Percentiles rank a stretch among this genome's conserved stretches.
These are phyloP conservation scores for Cladosporium halotolerans DNA, from an alignment of 2,329 filamentous ascomycete species.

Conservation along the genomic window DNA sequence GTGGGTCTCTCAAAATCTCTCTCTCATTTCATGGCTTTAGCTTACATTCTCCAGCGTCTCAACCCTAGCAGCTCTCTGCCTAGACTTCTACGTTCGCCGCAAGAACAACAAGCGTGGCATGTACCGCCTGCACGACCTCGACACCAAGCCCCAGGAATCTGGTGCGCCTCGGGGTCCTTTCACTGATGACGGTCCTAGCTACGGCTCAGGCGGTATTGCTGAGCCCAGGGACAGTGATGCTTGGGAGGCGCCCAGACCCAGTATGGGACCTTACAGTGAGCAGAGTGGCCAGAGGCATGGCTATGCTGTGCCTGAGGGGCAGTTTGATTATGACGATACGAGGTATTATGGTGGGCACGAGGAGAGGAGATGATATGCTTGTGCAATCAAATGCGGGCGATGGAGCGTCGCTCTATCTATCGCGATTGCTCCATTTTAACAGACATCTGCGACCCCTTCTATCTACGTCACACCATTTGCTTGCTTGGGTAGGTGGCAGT, in stretches of 20 bases:
- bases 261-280: conserved; percentile 26
- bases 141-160: conserved; percentile 21
- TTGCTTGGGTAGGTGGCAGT: too few relatives aligned
- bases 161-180: conserved; percentile 19
- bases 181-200: conserved; percentile 17
- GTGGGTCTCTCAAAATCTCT: conserved; percentile 23
- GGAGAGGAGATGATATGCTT: not conserved
- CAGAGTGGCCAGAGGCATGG: conserved; percentile 26
- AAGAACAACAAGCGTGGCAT: conserved; percentile 40
- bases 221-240: conserved; percentile 25
- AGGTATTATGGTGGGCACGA: conserved; percentile 33
- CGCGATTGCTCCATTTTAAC: too few relatives aligned
- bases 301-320: conserved; percentile 37
- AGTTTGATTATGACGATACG: conserved; percentile 38
- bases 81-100: conserved; percentile 47
- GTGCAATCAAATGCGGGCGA: too few relatives aligned
- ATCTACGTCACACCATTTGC: too few relatives aligned
- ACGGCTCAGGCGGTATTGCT: conserved; percentile 11
- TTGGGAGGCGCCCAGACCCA: conserved; percentile 27
- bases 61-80: conserved; percentile 41
- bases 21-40: not conserved
- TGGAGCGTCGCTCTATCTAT: too few relatives aligned
- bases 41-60: conserved; percentile 30
- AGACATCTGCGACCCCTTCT: too few relatives aligned
- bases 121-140: conserved; percentile 44